Conservation (phyloP, 2,329 filamentous ascomycete species). For the Endocalyx cinctus region DNA sequence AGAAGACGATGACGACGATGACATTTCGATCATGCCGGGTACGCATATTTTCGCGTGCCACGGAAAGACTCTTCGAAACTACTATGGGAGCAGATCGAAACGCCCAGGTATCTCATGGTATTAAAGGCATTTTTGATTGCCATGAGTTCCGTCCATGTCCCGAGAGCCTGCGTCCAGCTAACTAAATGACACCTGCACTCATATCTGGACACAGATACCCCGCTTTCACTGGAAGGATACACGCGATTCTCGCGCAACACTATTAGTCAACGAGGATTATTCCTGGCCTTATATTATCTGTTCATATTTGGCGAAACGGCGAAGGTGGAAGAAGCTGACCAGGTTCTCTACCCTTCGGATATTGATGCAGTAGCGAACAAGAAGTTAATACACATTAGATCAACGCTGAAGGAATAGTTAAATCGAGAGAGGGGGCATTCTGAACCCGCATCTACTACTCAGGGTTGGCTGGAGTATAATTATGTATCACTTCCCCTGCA, state of each 20-base stretch:
- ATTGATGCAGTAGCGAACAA: conserved; percentile 1
- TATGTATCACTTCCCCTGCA: no score
- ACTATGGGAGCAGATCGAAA: conserved; percentile 1
- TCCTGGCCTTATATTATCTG: conserved; percentile 3
- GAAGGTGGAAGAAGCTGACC: conserved; percentile 1
- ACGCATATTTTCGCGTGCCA: not conserved
- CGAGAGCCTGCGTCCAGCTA: conserved; percentile 2
- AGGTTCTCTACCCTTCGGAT: not conserved
- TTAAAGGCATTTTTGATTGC: conserved; percentile 6
- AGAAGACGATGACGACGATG: no score
- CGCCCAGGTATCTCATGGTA: conserved; percentile 3
- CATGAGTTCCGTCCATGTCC: conserved; percentile 4
- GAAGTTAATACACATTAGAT: not conserved
- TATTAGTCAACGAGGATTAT: conserved; percentile 4
- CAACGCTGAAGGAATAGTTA: conserved; percentile 2
- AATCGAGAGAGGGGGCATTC: no score
- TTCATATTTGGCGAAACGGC: conserved; percentile 3
- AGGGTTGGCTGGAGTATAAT: conserved; percentile 3
- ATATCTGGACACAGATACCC: not conserved
- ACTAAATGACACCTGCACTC: not conserved
- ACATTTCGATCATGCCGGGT: no score
- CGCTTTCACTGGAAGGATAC: no score
- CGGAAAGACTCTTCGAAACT: conserved; percentile 1
- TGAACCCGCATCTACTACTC: no score
- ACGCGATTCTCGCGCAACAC: not conserved